Percentiles rank a stretch among this genome's conserved stretches.
Conservation (phyloP, 2,329 filamentous ascomycete genomes). For the Fusarium guadeloupense region DNA sequence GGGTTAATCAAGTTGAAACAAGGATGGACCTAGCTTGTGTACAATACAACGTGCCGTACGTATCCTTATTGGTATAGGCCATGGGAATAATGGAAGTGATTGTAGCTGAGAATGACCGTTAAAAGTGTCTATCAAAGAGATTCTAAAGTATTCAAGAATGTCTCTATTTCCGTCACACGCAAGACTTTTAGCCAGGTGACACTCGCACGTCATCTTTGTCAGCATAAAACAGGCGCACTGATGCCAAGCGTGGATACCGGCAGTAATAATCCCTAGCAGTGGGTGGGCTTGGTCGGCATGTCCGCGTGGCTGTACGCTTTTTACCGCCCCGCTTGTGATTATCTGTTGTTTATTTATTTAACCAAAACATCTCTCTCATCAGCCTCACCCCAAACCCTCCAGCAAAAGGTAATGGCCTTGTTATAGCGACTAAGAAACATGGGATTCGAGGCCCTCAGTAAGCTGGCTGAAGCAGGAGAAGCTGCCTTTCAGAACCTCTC, state of each 20-base stretch:
- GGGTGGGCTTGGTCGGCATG: constrained; percentile 8
- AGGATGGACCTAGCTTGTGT: too few species aligned
- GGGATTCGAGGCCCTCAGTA: constrained; percentile 33
- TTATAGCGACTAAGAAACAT: constrained; percentile 19
- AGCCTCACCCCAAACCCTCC: neutral
- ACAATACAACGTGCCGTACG: too few species aligned
- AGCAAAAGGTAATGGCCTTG: constrained; percentile 1
- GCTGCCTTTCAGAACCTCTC: constrained; percentile 31
- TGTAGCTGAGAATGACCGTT: too few species aligned
- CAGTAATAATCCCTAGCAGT: neutral
- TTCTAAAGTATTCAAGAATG: too few species aligned
- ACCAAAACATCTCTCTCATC: neutral
- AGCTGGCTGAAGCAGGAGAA: constrained; percentile 21
- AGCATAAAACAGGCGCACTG: constrained; percentile 19
- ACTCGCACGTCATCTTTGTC: constrained; percentile 16
- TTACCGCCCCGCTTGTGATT: constrained; percentile 12
- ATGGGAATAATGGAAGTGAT: too few species aligned
- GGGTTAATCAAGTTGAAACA: constrained; percentile 24
- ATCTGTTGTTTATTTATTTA: neutral
- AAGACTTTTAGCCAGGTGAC: too few species aligned
- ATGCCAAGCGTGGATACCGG: constrained; percentile 26
- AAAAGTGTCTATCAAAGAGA: too few species aligned
- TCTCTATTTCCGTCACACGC: too few species aligned
- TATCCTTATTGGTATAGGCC: too few species aligned
- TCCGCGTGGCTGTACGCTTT: constrained; percentile 31